Conservation (phyloP, 495 filamentous ascomycete genomes). For the Aspergillus indologenus region DNA sequence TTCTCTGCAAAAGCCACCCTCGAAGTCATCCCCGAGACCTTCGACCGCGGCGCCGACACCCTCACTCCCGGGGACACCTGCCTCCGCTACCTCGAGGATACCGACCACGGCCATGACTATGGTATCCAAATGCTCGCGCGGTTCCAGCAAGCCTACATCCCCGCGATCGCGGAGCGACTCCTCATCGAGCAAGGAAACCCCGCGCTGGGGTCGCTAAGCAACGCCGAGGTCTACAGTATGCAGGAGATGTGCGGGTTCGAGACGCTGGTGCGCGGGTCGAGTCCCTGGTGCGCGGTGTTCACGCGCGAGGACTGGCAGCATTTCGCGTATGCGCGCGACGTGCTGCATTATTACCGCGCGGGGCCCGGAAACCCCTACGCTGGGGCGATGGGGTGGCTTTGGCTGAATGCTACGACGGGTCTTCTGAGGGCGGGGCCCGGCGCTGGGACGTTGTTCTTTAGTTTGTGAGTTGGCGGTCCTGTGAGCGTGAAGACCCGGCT, state of each 20-base stretch:
- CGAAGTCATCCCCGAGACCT: conserved; percentile 52
- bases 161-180: conserved; percentile 44
- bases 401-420: conserved; percentile 56
- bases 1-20: conserved; percentile 35
- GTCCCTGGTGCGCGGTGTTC: conserved; percentile 58
- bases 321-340: conserved; percentile 60
- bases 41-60: conserved; percentile 50
- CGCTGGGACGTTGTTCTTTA: conserved; percentile 53
- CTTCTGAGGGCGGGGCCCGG: conserved; percentile 47
- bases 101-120: conserved; percentile 46
- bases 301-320: conserved; percentile 52
- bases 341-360: conserved; percentile 59
- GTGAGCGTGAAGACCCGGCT: no score
- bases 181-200: conserved; percentile 37
- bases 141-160: conserved; percentile 50
- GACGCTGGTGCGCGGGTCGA: conserved; percentile 49
- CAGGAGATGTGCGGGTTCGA: conserved; percentile 64
- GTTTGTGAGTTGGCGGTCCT: conserved; percentile 58
- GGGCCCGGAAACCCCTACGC: conserved; percentile 58
- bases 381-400: conserved; percentile 59
- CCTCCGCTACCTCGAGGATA: conserved; percentile 47
- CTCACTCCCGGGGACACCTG: conserved; percentile 60
- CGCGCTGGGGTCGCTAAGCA: conserved; percentile 32
- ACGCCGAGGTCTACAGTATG: conserved; percentile 56
- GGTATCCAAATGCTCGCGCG: conserved; percentile 43